These are phyloP conservation scores for Phallus indusiatus DNA, from an alignment of 768 basidiomycete species.

Conservation along the genomic window DNA sequence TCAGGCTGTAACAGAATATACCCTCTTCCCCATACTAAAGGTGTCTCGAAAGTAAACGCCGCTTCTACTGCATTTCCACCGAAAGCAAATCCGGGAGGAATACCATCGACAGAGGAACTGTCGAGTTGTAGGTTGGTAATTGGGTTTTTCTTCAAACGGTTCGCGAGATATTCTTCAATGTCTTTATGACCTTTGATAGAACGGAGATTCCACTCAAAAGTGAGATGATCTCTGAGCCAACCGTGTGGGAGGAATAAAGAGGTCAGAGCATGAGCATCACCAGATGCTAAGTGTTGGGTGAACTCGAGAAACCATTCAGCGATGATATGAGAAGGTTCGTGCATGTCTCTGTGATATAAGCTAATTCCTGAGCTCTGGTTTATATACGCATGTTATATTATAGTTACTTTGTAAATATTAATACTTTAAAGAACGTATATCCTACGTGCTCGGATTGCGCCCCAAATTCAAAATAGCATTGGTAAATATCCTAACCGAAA, in stretches of 20 bases:
- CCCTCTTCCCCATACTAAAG: conserved; percentile 12
- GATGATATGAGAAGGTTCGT: background rate
- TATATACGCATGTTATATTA: too few relatives aligned
- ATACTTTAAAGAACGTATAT: too few relatives aligned
- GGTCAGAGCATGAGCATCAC: conserved; percentile 16
- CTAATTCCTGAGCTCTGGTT: too few relatives aligned
- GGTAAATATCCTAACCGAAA: too few relatives aligned
- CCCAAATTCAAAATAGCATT: too few relatives aligned
- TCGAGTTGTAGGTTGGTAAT: conserved; percentile 14
- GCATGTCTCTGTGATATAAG: background rate
- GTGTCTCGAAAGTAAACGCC: conserved; percentile 15
- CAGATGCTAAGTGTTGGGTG: conserved; percentile 13
- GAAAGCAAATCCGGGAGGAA: background rate
- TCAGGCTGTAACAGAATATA: conserved; percentile 11
- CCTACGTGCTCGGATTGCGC: too few relatives aligned
- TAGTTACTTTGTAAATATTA: too few relatives aligned
- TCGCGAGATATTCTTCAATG: conserved; percentile 11
- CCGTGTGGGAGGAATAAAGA: conserved; percentile 26
- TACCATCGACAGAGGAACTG: conserved; percentile 1
- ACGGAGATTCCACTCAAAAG: conserved; percentile 18
- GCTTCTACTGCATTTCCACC: conserved; percentile 10
- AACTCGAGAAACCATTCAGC: conserved; percentile 22
- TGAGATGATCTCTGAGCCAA: conserved; percentile 21
- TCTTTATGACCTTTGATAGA: conserved; percentile 14
- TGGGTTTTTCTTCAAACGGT: conserved; percentile 3